Base-by-base conservation (phyloP, 2,329 filamentous ascomycete species). In the Ceratocystis lukuohia region DNA sequence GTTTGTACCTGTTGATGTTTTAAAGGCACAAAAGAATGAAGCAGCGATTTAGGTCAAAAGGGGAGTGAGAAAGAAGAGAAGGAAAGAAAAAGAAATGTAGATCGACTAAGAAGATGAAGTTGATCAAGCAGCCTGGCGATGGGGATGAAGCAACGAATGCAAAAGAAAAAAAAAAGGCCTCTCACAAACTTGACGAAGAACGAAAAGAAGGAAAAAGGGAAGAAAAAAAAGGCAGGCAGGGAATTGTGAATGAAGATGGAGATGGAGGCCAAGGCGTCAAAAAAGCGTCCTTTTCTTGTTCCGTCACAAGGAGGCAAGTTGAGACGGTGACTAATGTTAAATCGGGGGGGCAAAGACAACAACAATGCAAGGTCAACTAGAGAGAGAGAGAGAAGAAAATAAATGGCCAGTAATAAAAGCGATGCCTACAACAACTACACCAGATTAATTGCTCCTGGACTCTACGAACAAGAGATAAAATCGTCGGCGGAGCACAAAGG, bases 261-360 rank as follows among this genome's bases (percentile, higher is more conserved):
- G 61, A 45, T 33, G 28, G 53, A 59, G 53, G 53, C 37, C 59
- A 62, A 45, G 41, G 59, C 59, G 33, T 59, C 53, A 17, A 22
- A 45, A 25, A 62, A 62, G 30, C 37, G 30, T 44, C 44, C 37
- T 62, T 62, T 62, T 62, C 37, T 44, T 22, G 10, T 41, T 62
- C 30, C 37, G 33, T 62, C 37, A 62, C 37, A 45, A 62, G 59
- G 59, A 62, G 59, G 59, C 37, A 62, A 62, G 59, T 45, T 62
- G 61, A 62, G 61, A 59, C 53, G 53, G 53, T 59, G 53, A 59
- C 53, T 59, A 59, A 59, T 59, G 53, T 17, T 59, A 30, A 33
- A 25, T 59, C 53, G 28, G 53, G 28, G 25, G 53, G 53, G 53
- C 53, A 30, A 59, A 20, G 53, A 25, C 48, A 53, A 15, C 53